Percentiles rank a stretch among this genome's conserved stretches.
phyloP scores from a whole-genome alignment of 1,139 yeast species.

The Geotrichum candidum region DNA sequence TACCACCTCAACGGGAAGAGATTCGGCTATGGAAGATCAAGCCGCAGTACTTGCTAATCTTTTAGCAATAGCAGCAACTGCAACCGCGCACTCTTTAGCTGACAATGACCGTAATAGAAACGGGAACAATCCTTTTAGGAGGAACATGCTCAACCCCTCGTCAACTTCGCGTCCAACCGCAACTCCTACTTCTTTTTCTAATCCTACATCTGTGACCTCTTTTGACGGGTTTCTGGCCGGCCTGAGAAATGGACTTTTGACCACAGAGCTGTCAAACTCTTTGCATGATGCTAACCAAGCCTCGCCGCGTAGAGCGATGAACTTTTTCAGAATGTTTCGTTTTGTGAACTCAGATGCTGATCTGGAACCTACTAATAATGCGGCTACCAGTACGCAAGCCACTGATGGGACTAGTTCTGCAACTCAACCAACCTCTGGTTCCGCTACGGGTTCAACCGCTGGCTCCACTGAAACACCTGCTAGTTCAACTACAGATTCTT shows the following conservation, averaged over 20 bases:
- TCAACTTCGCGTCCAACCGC: background rate
- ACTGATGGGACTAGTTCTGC: constrained; percentile 6
- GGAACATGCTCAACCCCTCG: background rate
- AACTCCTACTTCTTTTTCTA: constrained; percentile 13
- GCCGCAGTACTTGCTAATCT: constrained; percentile 42
- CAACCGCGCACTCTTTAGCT: constrained; percentile 41
- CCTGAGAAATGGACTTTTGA: constrained; percentile 39
- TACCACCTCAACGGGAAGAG: background rate
- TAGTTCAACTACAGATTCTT: background rate
- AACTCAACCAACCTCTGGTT: constrained; percentile 8
- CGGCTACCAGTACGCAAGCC: background rate
- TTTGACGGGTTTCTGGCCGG: constrained; percentile 40
- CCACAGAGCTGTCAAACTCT: constrained; percentile 34
- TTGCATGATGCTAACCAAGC: constrained; percentile 18
- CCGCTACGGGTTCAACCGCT: constrained; percentile 7
- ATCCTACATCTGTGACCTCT: constrained; percentile 23
- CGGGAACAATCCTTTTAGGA: background rate
- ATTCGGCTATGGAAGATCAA: constrained; percentile 33
- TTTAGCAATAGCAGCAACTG: constrained; percentile 44
- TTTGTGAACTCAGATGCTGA: constrained; percentile 27
- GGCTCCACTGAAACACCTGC: background rate
- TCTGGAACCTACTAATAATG: background rate
- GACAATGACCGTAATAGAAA: constrained; percentile 25
- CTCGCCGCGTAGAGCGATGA: constrained; percentile 27
- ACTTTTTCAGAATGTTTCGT: constrained; percentile 51